These are phyloP conservation scores for Helicostylum pulchrum DNA, from an alignment of 192 early-diverging fungal genomes.

Conservation along the genomic window DNA sequence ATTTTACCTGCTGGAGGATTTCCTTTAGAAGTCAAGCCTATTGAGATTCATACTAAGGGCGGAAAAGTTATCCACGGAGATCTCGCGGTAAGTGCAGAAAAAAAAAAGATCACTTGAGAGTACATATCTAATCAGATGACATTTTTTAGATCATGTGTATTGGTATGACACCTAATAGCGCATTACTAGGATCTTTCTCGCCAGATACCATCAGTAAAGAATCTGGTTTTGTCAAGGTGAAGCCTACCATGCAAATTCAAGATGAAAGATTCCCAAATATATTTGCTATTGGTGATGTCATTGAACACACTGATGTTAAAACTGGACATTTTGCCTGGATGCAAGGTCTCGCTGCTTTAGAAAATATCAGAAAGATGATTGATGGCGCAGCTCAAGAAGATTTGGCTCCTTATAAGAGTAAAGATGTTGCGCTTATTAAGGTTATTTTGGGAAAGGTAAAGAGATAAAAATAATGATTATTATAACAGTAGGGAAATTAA, in stretches of 20 bases:
- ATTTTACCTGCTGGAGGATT: constrained; percentile 62
- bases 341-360: constrained; percentile 20
- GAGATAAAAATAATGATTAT: not conserved
- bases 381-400: constrained; percentile 5
- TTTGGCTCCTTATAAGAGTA: constrained; percentile 21
- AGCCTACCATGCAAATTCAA: constrained; percentile 68
- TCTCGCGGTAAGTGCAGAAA: constrained; percentile 32
- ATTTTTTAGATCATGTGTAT: constrained; percentile 66
- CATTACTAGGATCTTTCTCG: constrained; percentile 51
- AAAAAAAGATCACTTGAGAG: constrained; percentile 8
- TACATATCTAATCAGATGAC: not conserved
- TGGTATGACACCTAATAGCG: constrained; percentile 71
- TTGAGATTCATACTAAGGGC: constrained; percentile 39
- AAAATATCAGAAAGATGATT: constrained; percentile 24
- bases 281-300: constrained; percentile 74
- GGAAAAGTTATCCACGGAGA: constrained; percentile 46
- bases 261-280: constrained; percentile 57
- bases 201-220: constrained; percentile 51
- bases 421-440: constrained; percentile 23
- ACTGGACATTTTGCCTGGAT: constrained; percentile 34
- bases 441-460: constrained; percentile 25
- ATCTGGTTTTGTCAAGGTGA: constrained; percentile 59
- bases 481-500: not conserved
- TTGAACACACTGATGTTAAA: constrained; percentile 43
- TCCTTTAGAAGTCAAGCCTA: constrained; percentile 43